Evolutionary conservation across 2,329 filamentous ascomycete species (phyloP).

Genomic region (Sordariomycetes sp.): DNA sequence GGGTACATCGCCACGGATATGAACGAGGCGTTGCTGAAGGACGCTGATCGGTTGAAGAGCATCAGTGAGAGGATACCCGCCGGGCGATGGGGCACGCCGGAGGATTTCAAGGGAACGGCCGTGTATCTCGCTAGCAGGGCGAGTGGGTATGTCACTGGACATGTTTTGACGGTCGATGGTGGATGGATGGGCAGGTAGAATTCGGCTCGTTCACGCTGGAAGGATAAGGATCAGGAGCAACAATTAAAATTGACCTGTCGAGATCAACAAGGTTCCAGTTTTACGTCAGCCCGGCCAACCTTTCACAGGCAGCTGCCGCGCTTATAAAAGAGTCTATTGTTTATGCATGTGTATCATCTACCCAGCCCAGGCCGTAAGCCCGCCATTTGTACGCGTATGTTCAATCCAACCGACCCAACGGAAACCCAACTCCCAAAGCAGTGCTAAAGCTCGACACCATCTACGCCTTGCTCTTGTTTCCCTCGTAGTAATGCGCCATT

Average conservation of each 20-base stretch:
- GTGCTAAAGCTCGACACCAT: too few relatives aligned
- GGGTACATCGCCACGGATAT: conserved; percentile 93
- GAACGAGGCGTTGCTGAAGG: conserved; percentile 74
- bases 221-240: too few relatives aligned
- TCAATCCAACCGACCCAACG: not conserved
- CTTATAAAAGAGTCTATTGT: too few relatives aligned
- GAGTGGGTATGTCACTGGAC: conserved; percentile 75
- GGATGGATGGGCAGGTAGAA: conserved; percentile 86
- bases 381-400: too few relatives aligned
- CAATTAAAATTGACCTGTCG: too few relatives aligned
- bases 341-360: too few relatives aligned
- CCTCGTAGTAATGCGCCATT: conserved; percentile 92
- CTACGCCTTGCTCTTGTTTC: conserved; percentile 33
- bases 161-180: conserved; percentile 76
- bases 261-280: too few relatives aligned
- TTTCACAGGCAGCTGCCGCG: too few relatives aligned
- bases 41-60: conserved; percentile 58
- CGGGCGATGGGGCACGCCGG: conserved; percentile 71
- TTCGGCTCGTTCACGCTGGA: too few relatives aligned
- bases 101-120: conserved; percentile 79
- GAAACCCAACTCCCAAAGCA: too few relatives aligned
- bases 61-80: conserved; percentile 78
- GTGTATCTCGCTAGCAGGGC: conserved; percentile 70
- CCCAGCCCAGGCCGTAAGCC: too few relatives aligned
- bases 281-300: too few relatives aligned